Conservation (phyloP, 2,329 filamentous ascomycete species). For the Talaromyces sp. region DNA sequence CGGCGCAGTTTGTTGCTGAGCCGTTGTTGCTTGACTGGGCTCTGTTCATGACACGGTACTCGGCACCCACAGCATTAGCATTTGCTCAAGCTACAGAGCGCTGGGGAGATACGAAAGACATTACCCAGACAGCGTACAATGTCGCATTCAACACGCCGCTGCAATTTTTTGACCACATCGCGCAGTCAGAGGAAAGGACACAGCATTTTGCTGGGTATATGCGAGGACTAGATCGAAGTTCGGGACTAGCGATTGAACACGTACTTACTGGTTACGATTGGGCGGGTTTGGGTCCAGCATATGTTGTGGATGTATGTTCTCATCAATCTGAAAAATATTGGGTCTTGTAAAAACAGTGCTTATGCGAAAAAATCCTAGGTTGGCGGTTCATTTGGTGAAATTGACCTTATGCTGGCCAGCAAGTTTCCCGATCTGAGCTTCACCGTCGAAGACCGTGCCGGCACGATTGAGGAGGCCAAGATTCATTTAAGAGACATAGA, state of each 20-base stretch:
- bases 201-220: conserved; percentile 53
- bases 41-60: conserved; percentile 42
- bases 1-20: conserved; percentile 40
- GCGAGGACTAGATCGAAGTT: conserved; percentile 50
- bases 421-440: conserved; percentile 50
- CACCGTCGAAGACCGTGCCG: conserved; percentile 47
- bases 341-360: no score
- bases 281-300: conserved; percentile 39
- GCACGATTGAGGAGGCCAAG: conserved; percentile 23
- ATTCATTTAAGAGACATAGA: neutral
- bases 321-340: no score
- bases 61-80: conserved; percentile 17
- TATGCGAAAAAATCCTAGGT: conserved; percentile 16
- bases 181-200: conserved; percentile 29
- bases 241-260: conserved; percentile 52
- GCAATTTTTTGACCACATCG: conserved; percentile 33
- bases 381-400: conserved; percentile 56
- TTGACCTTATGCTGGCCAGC: conserved; percentile 50
- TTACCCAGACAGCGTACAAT: conserved; percentile 24
- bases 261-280: conserved; percentile 35
- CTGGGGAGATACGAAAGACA: conserved; percentile 17
- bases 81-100: conserved; percentile 24
- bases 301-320: conserved; percentile 46
- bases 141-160: conserved; percentile 27
- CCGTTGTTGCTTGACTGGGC: conserved; percentile 45